Conservation (phyloP, 768 basidiomycete genomes). For the Butyriboletus loyo region DNA sequence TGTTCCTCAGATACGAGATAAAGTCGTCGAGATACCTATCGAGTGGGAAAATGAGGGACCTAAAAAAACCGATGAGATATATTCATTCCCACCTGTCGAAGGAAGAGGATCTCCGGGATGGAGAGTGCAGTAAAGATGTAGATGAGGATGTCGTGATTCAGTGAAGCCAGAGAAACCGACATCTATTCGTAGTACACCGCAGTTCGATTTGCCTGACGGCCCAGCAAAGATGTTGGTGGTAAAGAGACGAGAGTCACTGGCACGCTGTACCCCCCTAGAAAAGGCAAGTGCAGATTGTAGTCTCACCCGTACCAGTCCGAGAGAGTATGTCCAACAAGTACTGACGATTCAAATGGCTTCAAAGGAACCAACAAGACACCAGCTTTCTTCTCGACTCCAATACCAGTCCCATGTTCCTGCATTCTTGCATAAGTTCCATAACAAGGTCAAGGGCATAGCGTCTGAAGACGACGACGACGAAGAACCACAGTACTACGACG, state of each 20-base stretch:
- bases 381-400: slow-evolving; percentile 67
- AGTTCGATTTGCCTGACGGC: background rate
- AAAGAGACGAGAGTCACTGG: background rate
- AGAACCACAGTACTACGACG: slow-evolving; percentile 56
- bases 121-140: slow-evolving; percentile 33
- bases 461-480: slow-evolving; percentile 48
- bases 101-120: slow-evolving; percentile 40
- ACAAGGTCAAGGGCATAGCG: slow-evolving; percentile 52
- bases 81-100: slow-evolving; percentile 40
- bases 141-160: slow-evolving; percentile 41
- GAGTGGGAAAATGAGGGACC: background rate
- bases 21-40: slow-evolving; percentile 52
- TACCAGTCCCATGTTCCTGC: slow-evolving; percentile 60
- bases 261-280: slow-evolving; percentile 4
- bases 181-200: slow-evolving; percentile 6
- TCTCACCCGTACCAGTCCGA: background rate
- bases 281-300: slow-evolving; percentile 14
- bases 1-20: slow-evolving; percentile 42
- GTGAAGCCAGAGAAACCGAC: slow-evolving; percentile 17
- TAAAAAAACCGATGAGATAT: background rate
- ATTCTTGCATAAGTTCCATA: slow-evolving; percentile 66
- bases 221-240: background rate
- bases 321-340: background rate
- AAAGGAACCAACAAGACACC: slow-evolving; percentile 67
- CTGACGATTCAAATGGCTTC: slow-evolving; percentile 29